Evolutionary conservation across 2,329 filamentous ascomycete species (phyloP).

Genomic region (Aspergillus fischeri): DNA sequence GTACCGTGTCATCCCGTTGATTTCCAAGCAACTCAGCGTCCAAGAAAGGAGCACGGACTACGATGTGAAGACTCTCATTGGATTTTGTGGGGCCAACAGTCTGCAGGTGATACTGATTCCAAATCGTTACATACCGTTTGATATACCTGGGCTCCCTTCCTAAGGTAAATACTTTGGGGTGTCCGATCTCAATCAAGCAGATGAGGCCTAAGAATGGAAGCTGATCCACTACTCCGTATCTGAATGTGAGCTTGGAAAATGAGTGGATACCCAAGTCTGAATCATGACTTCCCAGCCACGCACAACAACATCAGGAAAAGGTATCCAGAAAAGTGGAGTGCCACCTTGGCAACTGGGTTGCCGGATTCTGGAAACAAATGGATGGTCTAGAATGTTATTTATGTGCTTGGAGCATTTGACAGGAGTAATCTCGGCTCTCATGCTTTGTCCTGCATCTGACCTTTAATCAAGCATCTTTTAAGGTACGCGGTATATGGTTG

Average conservation of each 20-base stretch:
- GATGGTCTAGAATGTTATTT: constrained; percentile 5
- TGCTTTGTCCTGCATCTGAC: background rate
- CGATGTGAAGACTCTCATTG: constrained; percentile 15
- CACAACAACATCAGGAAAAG: constrained; percentile 11
- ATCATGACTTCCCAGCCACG: constrained; percentile 14
- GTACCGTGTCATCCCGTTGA: constrained; percentile 13
- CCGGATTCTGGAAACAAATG: background rate
- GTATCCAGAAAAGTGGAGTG: constrained; percentile 10
- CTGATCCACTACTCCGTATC: background rate
- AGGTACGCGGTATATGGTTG: background rate
- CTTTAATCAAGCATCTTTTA: background rate
- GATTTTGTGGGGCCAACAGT: constrained; percentile 1
- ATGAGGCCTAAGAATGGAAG: background rate
- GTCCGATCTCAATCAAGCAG: background rate
- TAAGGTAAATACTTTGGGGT: background rate
- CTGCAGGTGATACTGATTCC: background rate
- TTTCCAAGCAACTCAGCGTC: constrained; percentile 11
- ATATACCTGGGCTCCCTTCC: background rate
- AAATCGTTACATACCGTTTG: constrained; percentile 5
- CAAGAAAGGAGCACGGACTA: constrained; percentile 17
- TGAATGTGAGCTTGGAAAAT: background rate
- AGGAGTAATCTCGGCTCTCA: background rate
- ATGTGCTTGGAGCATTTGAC: background rate
- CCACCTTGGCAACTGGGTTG: background rate
- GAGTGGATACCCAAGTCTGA: background rate